These are phyloP conservation scores for Syzygium grande DNA, from an alignment of 345 rosid species.

Conservation along the genomic window DNA sequence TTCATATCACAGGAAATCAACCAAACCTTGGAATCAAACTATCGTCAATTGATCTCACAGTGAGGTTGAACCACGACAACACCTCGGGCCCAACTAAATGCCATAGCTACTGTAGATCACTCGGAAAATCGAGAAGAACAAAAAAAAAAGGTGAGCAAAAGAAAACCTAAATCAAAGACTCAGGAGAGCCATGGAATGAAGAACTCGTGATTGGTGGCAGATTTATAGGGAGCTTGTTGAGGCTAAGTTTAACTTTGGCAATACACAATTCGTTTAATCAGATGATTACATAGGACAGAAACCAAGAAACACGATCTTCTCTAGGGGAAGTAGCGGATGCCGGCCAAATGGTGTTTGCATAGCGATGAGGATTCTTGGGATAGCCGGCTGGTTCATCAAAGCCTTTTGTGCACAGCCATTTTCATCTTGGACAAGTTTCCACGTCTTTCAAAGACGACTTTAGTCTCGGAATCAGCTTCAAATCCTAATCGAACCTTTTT, in stretches of 20 bases:
- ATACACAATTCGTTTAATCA: not conserved
- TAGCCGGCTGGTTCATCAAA: not conserved
- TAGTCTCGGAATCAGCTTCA: not conserved
- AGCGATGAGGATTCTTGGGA: not conserved
- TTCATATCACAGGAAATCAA: not conserved
- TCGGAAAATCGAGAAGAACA: not conserved
- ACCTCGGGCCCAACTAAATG: not conserved
- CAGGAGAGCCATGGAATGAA: not conserved
- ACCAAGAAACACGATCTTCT: not conserved
- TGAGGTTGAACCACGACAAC: not conserved
- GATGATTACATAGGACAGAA: not conserved
- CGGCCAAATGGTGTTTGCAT: not conserved
- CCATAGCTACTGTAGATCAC: not conserved
- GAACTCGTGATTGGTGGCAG: too few species aligned
- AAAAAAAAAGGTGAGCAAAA: not conserved
- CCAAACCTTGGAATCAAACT: too few species aligned
- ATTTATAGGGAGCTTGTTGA: not conserved
- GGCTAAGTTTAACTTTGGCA: not conserved
- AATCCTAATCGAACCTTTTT: not conserved
- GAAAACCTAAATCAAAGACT: not conserved
- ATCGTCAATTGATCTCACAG: not conserved
- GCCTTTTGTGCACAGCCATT: not conserved
- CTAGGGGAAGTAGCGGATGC: not conserved
- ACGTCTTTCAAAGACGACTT: not conserved
- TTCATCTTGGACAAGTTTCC: not conserved